Percentiles rank a stretch among this genome's conserved stretches.
These are phyloP conservation scores for Boletus sp. DNA, from an alignment of 1,284 basidiomycete species.

Conservation along the genomic window DNA sequence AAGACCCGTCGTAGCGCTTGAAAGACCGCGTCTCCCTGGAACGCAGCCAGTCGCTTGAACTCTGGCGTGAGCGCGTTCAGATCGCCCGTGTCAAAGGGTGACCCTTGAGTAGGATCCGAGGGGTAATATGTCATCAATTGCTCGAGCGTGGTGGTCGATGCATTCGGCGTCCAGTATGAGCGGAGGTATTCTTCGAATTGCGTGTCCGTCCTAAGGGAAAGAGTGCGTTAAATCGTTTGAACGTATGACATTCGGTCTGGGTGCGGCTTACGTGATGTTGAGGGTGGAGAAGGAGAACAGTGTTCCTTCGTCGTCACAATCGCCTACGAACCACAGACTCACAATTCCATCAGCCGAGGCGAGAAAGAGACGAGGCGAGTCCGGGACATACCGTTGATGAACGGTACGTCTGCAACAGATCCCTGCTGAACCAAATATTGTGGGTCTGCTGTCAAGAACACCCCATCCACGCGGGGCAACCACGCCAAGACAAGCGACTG, in stretches of 20 bases:
- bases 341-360: constrained; percentile 26
- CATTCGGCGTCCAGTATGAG: not conserved
- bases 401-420: constrained; percentile 46
- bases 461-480: constrained; percentile 52
- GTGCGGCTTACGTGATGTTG: constrained; percentile 35
- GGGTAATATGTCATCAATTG: constrained; percentile 42
- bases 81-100: constrained; percentile 50
- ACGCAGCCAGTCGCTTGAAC: constrained; percentile 52
- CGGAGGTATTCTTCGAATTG: not conserved
- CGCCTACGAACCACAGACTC: constrained; percentile 38
- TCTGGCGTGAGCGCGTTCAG: constrained; percentile 47
- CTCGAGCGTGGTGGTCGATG: constrained; percentile 30
- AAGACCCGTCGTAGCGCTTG: constrained; percentile 56
- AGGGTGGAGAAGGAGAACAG: constrained; percentile 44
- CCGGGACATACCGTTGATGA: constrained; percentile 37
- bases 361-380: constrained; percentile 22
- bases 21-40: constrained; percentile 54
- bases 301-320: constrained; percentile 57
- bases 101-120: constrained; percentile 43
- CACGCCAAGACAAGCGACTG: constrained; percentile 44
- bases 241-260: not conserved
- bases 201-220: not conserved
- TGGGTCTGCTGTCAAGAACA: constrained; percentile 45
- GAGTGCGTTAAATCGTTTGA: not conserved
- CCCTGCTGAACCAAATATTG: constrained; percentile 40